Conservation (phyloP, 2,329 filamentous ascomycete species). For the Coniochaeta sp. region DNA sequence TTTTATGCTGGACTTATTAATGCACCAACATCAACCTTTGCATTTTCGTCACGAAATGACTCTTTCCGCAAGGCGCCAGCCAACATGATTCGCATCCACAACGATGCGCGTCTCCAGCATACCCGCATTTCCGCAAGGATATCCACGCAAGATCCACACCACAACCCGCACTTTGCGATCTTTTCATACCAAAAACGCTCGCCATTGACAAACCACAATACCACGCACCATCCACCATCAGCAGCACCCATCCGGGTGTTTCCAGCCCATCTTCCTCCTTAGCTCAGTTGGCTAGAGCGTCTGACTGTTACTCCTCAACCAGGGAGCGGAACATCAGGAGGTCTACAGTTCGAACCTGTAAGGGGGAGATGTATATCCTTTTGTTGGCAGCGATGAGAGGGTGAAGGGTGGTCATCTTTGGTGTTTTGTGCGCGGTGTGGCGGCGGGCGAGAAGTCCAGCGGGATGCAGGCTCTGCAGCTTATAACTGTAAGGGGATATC, state of each 20-base stretch:
- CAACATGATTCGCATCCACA: background rate
- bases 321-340: background rate
- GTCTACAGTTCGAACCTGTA: background rate
- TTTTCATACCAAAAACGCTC: background rate
- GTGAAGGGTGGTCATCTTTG: background rate
- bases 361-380: background rate
- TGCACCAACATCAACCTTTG: too few species aligned
- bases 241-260: background rate
- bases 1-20: too few species aligned
- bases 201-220: background rate
- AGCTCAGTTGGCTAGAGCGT: slow-evolving; percentile 1
- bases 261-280: background rate
- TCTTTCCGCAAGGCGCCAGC: background rate
- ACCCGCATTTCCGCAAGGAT: too few species aligned
- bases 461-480: too few species aligned
- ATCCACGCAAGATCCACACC: background rate
- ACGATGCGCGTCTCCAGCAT: background rate
- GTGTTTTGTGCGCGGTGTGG: background rate
- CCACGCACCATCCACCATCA: background rate
- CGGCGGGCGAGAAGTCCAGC: too few species aligned
- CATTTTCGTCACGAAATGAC: too few species aligned
- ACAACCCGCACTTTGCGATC: background rate
- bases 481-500: too few species aligned
- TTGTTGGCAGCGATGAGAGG: background rate
- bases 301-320: background rate